These are phyloP conservation scores for Bruguiera gymnorhiza DNA, from an alignment of 345 rosid genomes.

Conservation along the genomic window DNA sequence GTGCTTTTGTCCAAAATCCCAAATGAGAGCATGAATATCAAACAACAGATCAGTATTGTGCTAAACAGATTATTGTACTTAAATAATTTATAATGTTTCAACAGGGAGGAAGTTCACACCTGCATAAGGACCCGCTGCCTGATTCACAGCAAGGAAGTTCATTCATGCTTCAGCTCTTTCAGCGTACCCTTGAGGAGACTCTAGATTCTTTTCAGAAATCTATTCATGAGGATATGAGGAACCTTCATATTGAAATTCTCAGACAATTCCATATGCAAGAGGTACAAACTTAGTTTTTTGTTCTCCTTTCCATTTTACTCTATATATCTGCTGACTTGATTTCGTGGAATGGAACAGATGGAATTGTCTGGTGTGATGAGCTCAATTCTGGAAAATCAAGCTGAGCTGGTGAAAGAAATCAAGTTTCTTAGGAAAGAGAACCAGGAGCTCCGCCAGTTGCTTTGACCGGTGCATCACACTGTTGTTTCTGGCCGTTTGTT, in stretches of 20 bases:
- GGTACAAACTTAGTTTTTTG: constrained; percentile 33
- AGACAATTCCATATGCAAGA: constrained; percentile 95
- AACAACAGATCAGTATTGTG: neutral
- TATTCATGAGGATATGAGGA: constrained; percentile 82
- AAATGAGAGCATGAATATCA: neutral
- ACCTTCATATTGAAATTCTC: constrained; percentile 84
- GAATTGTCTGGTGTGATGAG: constrained; percentile 62
- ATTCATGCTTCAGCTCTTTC: constrained; percentile 85
- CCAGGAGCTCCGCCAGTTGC: constrained; percentile 74
- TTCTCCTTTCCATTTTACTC: neutral
- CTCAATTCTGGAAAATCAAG: constrained; percentile 79
- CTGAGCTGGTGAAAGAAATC: constrained; percentile 75
- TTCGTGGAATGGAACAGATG: constrained; percentile 42
- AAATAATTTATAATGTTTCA: constrained; percentile 20
- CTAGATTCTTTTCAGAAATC: constrained; percentile 84
- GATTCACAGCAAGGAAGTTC: constrained; percentile 76
- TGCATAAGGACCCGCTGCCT: constrained; percentile 39
- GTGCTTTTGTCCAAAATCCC: neutral
- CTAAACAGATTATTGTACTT: neutral
- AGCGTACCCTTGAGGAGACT: constrained; percentile 79
- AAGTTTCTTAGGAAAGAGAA: constrained; percentile 71
- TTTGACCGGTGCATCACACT: constrained; percentile 26
- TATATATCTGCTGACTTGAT: neutral
- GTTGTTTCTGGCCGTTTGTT: constrained; percentile 9
- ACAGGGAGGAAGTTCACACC: constrained; percentile 63